A percentile compares a stretch with the other conserved stretches of the same genome.
phyloP scores from a whole-genome alignment of 2,329 filamentous ascomycete species.

The Colletotrichum sp. region DNA sequence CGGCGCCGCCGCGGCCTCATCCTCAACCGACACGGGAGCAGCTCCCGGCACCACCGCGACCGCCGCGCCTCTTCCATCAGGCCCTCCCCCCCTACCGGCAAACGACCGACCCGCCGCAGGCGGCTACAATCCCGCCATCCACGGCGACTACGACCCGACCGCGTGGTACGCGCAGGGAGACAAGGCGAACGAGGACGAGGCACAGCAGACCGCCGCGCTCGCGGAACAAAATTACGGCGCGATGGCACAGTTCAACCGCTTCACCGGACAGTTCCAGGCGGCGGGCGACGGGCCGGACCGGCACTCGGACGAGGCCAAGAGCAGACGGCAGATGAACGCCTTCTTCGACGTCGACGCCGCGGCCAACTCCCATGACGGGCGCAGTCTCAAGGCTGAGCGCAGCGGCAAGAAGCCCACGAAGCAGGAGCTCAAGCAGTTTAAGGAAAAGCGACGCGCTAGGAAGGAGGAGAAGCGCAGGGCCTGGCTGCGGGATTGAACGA shows the following conservation, averaged over 20 bases:
- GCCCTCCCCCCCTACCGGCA: slow-evolving; percentile 36
- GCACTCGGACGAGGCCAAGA: slow-evolving; percentile 88
- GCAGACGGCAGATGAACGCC: slow-evolving; percentile 85
- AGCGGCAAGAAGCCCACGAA: slow-evolving; percentile 84
- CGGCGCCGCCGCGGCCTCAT: slow-evolving; percentile 27
- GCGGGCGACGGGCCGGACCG: slow-evolving; percentile 72
- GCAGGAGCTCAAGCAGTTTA: slow-evolving; percentile 88
- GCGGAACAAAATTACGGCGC: slow-evolving; percentile 61
- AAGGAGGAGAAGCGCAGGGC: slow-evolving; percentile 95
- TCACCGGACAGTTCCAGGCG: slow-evolving; percentile 83
- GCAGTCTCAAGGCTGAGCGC: slow-evolving; percentile 89
- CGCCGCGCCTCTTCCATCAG: slow-evolving; percentile 26
- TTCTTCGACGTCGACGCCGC: slow-evolving; percentile 97
- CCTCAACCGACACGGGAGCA: background rate
- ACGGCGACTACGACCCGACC: slow-evolving; percentile 94
- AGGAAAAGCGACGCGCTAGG: slow-evolving; percentile 84
- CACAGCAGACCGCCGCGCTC: slow-evolving; percentile 34
- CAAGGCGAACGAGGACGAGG: slow-evolving; percentile 45
- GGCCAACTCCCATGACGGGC: slow-evolving; percentile 87
- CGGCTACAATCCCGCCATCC: slow-evolving; percentile 95
- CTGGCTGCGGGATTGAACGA: slow-evolving; percentile 80
- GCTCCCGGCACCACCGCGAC: slow-evolving; percentile 26
- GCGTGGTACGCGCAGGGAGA: slow-evolving; percentile 85
- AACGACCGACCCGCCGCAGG: slow-evolving; percentile 56
- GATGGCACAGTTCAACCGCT: slow-evolving; percentile 85